Evolutionary conservation across 768 basidiomycete species (phyloP).

Genomic region (Kwoniella europaea): DNA sequence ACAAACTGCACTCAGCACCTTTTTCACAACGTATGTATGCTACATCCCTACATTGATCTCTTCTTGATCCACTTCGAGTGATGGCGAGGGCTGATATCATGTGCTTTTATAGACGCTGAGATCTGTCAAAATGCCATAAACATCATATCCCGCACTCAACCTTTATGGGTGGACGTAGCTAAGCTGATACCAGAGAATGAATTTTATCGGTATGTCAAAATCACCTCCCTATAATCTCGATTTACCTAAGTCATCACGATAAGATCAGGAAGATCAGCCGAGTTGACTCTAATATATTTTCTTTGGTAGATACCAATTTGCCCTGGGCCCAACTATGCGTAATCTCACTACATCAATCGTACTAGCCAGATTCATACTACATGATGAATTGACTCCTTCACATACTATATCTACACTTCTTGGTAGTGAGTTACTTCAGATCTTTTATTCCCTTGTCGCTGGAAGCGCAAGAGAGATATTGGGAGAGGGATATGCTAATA

Average conservation of each 20-base stretch:
- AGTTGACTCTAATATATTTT: no score
- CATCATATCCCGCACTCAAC: constrained; percentile 26
- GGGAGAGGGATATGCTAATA: neutral
- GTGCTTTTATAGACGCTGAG: constrained; percentile 23
- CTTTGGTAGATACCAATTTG: constrained; percentile 33
- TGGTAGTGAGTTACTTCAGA: constrained; percentile 51
- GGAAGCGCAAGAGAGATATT: no score
- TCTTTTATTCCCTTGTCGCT: no score
- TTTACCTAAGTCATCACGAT: no score
- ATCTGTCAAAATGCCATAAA: constrained; percentile 38
- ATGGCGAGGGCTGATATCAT: no score
- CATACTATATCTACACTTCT: constrained; percentile 50
- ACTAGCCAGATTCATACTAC: constrained; percentile 55
- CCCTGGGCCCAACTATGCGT: constrained; percentile 40
- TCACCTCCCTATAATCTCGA: neutral
- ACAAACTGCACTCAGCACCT: constrained; percentile 42
- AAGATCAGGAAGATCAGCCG: no score
- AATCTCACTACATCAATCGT: constrained; percentile 54
- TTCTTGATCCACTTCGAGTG: no score
- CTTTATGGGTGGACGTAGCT: constrained; percentile 47
- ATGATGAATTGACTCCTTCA: constrained; percentile 54
- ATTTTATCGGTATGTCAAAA: constrained; percentile 54
- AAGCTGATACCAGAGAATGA: constrained; percentile 54
- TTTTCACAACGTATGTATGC: constrained; percentile 37
- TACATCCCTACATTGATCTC: neutral